Evolutionary conservation across 345 rosid genomes (phyloP), one percentile per base, ranked within the genome.

Genomic region (Pugionium cornutum): DNA sequence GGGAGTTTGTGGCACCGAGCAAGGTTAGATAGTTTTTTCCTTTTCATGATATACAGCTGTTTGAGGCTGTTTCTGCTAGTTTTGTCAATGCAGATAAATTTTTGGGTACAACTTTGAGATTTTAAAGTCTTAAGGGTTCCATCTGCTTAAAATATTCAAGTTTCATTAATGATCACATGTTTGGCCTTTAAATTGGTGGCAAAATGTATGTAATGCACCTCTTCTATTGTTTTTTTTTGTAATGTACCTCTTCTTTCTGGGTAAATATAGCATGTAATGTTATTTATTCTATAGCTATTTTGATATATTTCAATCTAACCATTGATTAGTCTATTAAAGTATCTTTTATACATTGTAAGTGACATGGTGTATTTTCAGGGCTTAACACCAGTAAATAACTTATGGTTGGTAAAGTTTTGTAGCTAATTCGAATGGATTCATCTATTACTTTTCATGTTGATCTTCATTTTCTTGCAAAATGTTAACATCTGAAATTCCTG

Each of bases 1-100:
- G 84, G 97, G 96, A 29, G 88, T 94, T 39, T 86, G 89, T 64
- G 99, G 97, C 58, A 86, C 97, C 33, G 96, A 94, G 67, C 71
- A 81, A 84, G 99, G 99, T 88, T 62, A 53, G 68, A 39, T 1
- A 2, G 11, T 33, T 0, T 8, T 64, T 75, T 31, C 26, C 27
- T 59, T 75, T 54, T 34, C 52, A 35, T 29, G 26, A 70, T 45
- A 51, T 11, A 53, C 18, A 18, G n/a, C n/a, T 44, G 49, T 45
- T 62, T 46, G 25, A 33, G 2, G 26, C 7, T 29, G 6, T 33
- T 33, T 54, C 27, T 34, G 41, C 58, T 32, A 35, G 32, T 29
- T 27, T 6, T 25, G 44, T 64, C 10, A 54, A 26, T 68, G 73
- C 31, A 31, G 31, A 31, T 41, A 3, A 1, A 58, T 32, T 26